Evolutionary conservation across 2,329 filamentous ascomycete species (phyloP), one percentile per base, ranked within the genome.

Genomic region (Didymella arachidicola): DNA sequence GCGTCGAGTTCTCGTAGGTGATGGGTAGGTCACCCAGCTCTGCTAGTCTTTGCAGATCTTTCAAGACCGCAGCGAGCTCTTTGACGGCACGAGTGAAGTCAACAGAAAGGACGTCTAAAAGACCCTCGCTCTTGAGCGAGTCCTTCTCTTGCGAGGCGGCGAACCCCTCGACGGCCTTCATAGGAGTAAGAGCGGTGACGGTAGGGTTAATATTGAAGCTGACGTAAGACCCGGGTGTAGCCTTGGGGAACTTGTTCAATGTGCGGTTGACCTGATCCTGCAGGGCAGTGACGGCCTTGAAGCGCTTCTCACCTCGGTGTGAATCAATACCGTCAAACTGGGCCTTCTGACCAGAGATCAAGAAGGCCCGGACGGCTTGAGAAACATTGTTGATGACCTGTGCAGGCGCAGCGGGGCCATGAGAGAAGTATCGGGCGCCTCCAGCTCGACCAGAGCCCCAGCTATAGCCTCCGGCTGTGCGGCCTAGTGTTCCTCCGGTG

Each of bases 351-450:
- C 95, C 95, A 0, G 91, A 93, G n/a, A 97, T 83, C 79, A 92
- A 89, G 79, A 99, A 97, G 12, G 93, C 93, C 53, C 95, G 88
- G 71, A 98, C 89, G 5, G 93, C 95, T 68, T 93, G 89, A 12
- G 92, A 96, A n/a, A 97, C 94, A 78, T 97, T 97, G 77, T 95
- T 90, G 50, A 98, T 86, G 45, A 98, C 92, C 76, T 98, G 92
- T 1, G 93, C 92, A 38, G 92, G 93, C 7, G 89, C 87, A 10
- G 91, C 89, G 1, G 94, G 92, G 0, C 88, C 86, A 79, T 97
- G 93, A 1, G 92, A 96, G 79, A 98, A 98, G 81, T 94, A 94
- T 65, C 94, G 86, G 25, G 88, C 87, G 43, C 89, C 91, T 65
- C 90, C 87, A 58, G 86, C 76, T 45, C 88, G 84, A 30, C 89